Conservation (phyloP, 75 land plant genomes). For the Chamaecyparis obtusa region DNA sequence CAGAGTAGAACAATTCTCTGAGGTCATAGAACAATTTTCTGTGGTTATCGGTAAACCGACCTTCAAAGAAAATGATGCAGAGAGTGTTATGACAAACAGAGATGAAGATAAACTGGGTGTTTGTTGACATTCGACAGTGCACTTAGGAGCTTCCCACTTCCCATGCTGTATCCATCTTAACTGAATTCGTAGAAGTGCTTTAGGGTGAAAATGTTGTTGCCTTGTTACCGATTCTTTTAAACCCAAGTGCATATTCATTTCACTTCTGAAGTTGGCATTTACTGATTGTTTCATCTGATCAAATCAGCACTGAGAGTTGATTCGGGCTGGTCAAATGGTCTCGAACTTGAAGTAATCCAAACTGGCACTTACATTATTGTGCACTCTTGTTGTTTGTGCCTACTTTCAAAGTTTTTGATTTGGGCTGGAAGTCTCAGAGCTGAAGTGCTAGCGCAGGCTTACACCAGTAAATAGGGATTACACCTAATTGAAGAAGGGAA, state of each 20-base stretch:
- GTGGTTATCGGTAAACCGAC: too few relatives aligned
- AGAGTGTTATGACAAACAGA: too few relatives aligned
- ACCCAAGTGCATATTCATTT: neutral
- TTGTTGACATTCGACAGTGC: too few relatives aligned
- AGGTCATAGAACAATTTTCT: too few relatives aligned
- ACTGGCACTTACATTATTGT: neutral
- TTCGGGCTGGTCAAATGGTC: neutral
- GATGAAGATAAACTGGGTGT: too few relatives aligned
- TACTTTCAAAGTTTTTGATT: neutral
- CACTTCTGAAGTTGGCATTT: neutral
- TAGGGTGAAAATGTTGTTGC: too few relatives aligned
- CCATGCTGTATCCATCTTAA: too few relatives aligned
- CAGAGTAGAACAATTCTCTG: too few relatives aligned
- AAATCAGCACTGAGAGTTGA: neutral
- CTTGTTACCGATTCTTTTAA: neutral
- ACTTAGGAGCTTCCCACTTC: too few relatives aligned
- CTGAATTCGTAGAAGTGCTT: neutral
- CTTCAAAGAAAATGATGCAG: too few relatives aligned
- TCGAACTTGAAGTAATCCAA: neutral
- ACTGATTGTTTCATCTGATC: neutral
- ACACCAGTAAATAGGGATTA: neutral
- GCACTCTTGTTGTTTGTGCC: neutral
- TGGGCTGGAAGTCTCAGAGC: neutral
- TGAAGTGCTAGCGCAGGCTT: neutral
- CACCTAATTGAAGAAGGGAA: too few relatives aligned